These are phyloP conservation scores for Escovopsis weberi DNA, from an alignment of 2,329 filamentous ascomycete species.

Conservation along the genomic window DNA sequence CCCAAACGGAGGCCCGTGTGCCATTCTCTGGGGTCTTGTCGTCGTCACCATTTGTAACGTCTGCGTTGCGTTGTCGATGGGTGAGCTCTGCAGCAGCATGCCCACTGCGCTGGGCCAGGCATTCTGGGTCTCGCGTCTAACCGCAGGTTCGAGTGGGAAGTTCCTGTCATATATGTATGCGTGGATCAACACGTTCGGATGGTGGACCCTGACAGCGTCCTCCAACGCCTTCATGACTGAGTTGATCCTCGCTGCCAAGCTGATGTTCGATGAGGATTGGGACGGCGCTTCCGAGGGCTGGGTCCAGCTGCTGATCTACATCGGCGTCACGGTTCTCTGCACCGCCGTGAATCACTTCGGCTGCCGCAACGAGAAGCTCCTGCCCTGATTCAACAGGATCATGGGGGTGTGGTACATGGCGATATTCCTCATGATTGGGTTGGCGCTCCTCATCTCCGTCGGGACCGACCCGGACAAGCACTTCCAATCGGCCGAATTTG, in stretches of 20 bases:
- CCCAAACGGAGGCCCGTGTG: conserved; percentile 37
- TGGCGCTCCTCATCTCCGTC: conserved; percentile 37
- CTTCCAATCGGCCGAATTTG: conserved; percentile 35
- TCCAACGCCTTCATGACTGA: conserved; percentile 44
- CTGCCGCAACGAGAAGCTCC: conserved; percentile 26
- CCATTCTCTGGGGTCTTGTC: conserved; percentile 39
- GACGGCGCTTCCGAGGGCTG: conserved; percentile 29
- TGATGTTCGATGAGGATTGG: conserved; percentile 36
- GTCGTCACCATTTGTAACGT: conserved; percentile 38
- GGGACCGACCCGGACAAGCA: conserved; percentile 27
- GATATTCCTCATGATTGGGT: conserved; percentile 35
- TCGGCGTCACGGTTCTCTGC: conserved; percentile 32
- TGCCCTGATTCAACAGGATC: conserved; percentile 40
- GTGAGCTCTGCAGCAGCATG: conserved; percentile 43
- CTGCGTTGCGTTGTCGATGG: conserved; percentile 39
- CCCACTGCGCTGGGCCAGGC: conserved; percentile 46
- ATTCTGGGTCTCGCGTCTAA: conserved; percentile 33
- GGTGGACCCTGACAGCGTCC: conserved; percentile 41
- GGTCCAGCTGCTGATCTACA: conserved; percentile 40
- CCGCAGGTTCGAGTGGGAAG: conserved; percentile 26
- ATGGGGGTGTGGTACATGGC: conserved; percentile 37
- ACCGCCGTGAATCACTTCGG: conserved; percentile 36
- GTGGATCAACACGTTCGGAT: conserved; percentile 46
- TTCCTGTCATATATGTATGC: conserved; percentile 42
- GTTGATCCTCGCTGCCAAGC: conserved; percentile 41